Percentiles rank a stretch among this genome's conserved stretches.
Evolutionary conservation across 2,329 filamentous ascomycete species (phyloP).

Genomic region (Neurospora crassa): DNA sequence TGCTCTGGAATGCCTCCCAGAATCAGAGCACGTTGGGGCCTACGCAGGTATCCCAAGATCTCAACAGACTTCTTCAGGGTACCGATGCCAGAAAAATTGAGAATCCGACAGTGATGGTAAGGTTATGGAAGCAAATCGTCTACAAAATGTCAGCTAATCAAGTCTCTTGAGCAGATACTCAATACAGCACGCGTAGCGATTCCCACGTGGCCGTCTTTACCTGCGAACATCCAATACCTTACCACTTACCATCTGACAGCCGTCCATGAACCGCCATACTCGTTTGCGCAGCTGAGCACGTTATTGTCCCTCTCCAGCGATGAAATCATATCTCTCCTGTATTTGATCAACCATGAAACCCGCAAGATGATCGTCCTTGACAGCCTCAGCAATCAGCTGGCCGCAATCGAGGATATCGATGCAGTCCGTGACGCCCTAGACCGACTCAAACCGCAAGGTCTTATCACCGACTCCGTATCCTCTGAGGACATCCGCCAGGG

Average conservation of each 20-base stretch:
- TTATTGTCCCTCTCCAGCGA: background rate
- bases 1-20: background rate
- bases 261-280: background rate
- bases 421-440: background rate
- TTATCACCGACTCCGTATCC: slow-evolving; percentile 7
- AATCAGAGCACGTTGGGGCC: background rate
- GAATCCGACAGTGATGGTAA: background rate
- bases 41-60: background rate
- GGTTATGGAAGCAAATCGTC: background rate
- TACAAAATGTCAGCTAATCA: background rate
- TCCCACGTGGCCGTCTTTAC: background rate
- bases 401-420: background rate
- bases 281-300: background rate
- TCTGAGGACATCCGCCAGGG: slow-evolving; percentile 7
- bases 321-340: background rate
- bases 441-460: background rate
- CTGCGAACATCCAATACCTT: background rate
- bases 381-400: background rate
- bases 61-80: background rate
- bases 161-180: background rate
- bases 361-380: background rate
- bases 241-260: background rate
- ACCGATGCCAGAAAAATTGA: background rate
- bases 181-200: background rate
- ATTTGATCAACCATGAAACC: background rate